Percentiles rank a stretch among this genome's conserved stretches.
Conservation (phyloP, 371 early-diverging fungal genomes). For the Mucor sp. region DNA sequence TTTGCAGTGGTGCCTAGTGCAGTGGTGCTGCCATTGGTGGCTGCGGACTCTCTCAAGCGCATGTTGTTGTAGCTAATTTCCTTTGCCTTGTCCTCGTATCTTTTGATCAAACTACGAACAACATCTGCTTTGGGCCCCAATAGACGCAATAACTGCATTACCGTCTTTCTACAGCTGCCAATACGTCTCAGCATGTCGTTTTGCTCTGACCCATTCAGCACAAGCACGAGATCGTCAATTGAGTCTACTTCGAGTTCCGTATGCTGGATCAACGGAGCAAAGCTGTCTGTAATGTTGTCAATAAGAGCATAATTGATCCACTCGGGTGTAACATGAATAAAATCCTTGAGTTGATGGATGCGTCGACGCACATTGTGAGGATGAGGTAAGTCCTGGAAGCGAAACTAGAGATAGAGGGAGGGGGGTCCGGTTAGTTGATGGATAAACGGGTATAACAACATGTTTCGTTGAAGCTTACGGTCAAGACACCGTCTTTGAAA, state of each 20-base stretch:
- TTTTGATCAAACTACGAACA: conserved; percentile 67
- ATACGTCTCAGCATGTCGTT: conserved; percentile 88
- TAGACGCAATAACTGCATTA: conserved; percentile 77
- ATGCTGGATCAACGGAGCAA: conserved; percentile 77
- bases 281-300: conserved; percentile 85
- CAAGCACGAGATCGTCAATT: conserved; percentile 89
- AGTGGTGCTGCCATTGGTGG: background rate
- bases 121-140: conserved; percentile 85
- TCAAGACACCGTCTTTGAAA: conserved; percentile 62
- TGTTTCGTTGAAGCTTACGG: conserved; percentile 37
- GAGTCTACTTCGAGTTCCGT: conserved; percentile 89
- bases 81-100: conserved; percentile 57
- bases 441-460: background rate
- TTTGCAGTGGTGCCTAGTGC: background rate
- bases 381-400: conserved; percentile 62
- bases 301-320: conserved; percentile 93
- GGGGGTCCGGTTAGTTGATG: background rate
- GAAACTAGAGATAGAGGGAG: conserved; percentile 43
- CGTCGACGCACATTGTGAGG: conserved; percentile 65
- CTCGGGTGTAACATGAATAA: conserved; percentile 69
- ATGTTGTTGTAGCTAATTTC: conserved; percentile 33
- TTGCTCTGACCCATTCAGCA: conserved; percentile 73
- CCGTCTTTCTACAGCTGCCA: conserved; percentile 81
- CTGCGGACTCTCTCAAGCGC: background rate
- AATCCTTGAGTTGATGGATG: conserved; percentile 64